Evolutionary conservation across 805 yeast species (phyloP), one percentile per base, ranked within the genome.

Genomic region (Torulaspora indica): DNA sequence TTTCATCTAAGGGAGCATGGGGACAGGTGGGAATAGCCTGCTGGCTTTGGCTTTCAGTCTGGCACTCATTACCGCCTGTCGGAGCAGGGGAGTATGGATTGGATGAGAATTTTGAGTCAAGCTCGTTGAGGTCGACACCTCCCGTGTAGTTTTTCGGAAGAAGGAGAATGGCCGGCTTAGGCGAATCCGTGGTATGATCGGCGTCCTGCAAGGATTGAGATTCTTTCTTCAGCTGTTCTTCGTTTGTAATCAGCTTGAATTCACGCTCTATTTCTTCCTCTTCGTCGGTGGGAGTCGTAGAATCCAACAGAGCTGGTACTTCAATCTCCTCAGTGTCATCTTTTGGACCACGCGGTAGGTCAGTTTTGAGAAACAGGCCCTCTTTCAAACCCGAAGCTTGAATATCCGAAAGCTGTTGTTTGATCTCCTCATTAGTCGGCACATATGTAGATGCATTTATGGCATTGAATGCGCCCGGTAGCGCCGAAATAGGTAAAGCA

Each of bases 61-160:
- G 15, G n/a, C 22, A 18, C 4, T 22, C 24, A 22, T 28, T 27
- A 2, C 33, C 37, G 15, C 31, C 27, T 20, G 40, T 38, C 6
- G 35, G 33, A 3, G 24, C 23, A 13, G 45, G 46, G 8, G 51
- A 43, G 5, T 40, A 27, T 6, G 46, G 42, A 7, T 23, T 32
- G 5, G 45, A 38, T 2, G 46, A 18, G 8, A 32, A 15, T 38
- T 38, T 43, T 22, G 44, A 34, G 23, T 40, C 35, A 14, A 30
- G 42, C 20, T 47, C 46, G 35, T 41, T 47, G 13, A 53, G 46
- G 24, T 47, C 53, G 8, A 51, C 51, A 20, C 49, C 52, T 10
- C 57, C 54, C 14, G 49, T 43, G 32, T 47, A 57, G 12, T 50
- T 54, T 31, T 60, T 60, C 9, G 67, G 67, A 34, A 62, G 47